Evolutionary conservation across 768 basidiomycete genomes (phyloP), one percentile per base, ranked within the genome.

Genomic region (Russula griseocarnosa): DNA sequence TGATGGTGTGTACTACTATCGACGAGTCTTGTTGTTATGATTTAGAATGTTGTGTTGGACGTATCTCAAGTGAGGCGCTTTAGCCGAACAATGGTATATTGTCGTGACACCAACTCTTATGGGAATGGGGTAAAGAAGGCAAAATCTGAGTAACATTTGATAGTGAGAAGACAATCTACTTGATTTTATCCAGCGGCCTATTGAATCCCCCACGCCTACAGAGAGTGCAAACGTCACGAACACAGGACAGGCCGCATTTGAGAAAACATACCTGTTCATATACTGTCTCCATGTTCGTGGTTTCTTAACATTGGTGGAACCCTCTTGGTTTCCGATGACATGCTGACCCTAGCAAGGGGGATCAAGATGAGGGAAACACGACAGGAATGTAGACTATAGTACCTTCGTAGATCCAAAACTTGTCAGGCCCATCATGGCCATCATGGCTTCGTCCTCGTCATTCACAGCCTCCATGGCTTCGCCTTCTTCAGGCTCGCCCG

Each of bases 131-230:
- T 28, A 5, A 28, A 28, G 28, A 28, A 5, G 28, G 28, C 28
- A 28, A 28, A 28, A 28, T 28, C 28, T 28, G 28, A 10, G 13
- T 38, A 38, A 13, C 36, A 13, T 38, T 14, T 38, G 38, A 38
- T 14, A 18, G 20, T n/a, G 20, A 4, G 16, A 40, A 22, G 22
- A 34, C 36, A 24, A 60, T 28, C 49, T 65, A 96, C 77, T 95
- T 96, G 81, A 97, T 94, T 79, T 95, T 95, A 77, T 97, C 95
- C 66, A 98, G 76, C 20, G 95, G 94, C 86, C 89, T 85, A 78
- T 92, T 90, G 79, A 94, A 90, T 55, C 91, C 90, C 67, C 92
- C 92, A 66, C 88, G 87, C 57, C 90, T 88, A 57, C 22, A 24
- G 24, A 60, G 42, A 7, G 22, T 30, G 26, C 38, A 67, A 67